Percentiles rank a stretch among this genome's conserved stretches.
Evolutionary conservation across 495 filamentous ascomycete genomes (phyloP).

Genomic region (Platismatia glauca): DNA sequence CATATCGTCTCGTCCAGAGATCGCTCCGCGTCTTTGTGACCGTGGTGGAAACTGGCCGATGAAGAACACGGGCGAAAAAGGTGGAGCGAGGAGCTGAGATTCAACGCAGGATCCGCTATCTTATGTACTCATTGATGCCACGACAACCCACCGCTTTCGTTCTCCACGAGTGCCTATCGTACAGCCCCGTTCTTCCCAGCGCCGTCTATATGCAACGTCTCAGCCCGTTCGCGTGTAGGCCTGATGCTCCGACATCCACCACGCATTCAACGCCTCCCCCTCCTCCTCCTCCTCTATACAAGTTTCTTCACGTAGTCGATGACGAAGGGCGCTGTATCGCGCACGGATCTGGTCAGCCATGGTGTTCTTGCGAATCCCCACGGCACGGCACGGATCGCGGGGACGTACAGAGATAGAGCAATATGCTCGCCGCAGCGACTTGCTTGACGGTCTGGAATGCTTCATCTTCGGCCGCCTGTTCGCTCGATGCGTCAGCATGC

Average conservation of each 20-base stretch:
- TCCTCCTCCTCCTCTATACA: slow-evolving; percentile 42
- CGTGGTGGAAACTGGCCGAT: background rate
- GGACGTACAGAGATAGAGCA: slow-evolving; percentile 76
- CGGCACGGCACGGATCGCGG: background rate
- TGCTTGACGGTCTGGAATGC: slow-evolving; percentile 57
- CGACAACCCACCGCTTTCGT: background rate
- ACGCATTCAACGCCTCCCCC: background rate
- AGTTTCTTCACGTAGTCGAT: slow-evolving; percentile 69
- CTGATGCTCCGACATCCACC: background rate
- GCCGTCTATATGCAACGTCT: background rate
- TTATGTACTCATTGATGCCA: background rate
- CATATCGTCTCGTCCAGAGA: background rate
- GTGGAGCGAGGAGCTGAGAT: background rate
- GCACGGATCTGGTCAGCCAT: background rate
- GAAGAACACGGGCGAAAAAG: background rate
- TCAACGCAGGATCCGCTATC: background rate
- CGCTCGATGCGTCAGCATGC: background rate
- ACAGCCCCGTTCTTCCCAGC: background rate
- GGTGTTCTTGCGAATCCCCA: background rate
- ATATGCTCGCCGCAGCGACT: slow-evolving; percentile 50
- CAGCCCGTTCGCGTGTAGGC: background rate
- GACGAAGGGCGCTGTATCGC: slow-evolving; percentile 62
- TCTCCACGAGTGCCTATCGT: background rate
- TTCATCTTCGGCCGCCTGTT: slow-evolving; percentile 58
- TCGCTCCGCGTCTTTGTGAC: background rate